A percentile compares a stretch with the other conserved stretches of the same genome.
Evolutionary conservation across 2,329 filamentous ascomycete genomes (phyloP).

Genomic region (Botrytis byssoidea): DNA sequence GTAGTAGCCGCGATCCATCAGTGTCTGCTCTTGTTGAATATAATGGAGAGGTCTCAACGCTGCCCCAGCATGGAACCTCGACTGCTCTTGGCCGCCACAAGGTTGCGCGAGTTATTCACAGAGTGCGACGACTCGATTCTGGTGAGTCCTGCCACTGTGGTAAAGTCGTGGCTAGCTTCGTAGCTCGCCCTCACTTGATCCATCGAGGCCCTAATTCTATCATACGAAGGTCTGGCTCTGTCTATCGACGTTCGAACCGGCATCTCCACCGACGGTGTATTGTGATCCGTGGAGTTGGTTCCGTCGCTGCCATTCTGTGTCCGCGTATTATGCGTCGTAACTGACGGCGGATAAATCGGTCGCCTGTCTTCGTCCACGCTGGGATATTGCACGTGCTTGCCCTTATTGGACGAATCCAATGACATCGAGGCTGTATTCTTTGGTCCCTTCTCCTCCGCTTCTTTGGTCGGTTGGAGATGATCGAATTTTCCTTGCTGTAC

Average conservation of each 20-base stretch:
- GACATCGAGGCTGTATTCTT: conserved; percentile 49
- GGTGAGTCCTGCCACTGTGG: conserved; percentile 82
- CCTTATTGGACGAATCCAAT: conserved; percentile 52
- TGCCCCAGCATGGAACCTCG: background rate
- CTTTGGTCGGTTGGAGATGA: conserved; percentile 51
- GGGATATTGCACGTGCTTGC: conserved; percentile 56
- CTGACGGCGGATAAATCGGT: conserved; percentile 90
- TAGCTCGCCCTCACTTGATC: conserved; percentile 81
- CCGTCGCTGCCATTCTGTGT: conserved; percentile 93
- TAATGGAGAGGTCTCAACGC: too few species aligned
- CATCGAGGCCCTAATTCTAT: conserved; percentile 82
- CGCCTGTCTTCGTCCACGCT: conserved; percentile 82
- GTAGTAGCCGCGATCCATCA: too few species aligned
- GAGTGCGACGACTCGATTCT: conserved; percentile 61
- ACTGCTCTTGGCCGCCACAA: conserved; percentile 31
- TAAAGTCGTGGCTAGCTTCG: conserved; percentile 87
- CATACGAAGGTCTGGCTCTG: conserved; percentile 75
- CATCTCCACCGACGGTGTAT: conserved; percentile 56
- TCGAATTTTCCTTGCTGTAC: conserved; percentile 79
- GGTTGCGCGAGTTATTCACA: conserved; percentile 18
- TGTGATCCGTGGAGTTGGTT: conserved; percentile 78
- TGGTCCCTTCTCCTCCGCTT: conserved; percentile 41
- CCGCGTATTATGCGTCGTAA: conserved; percentile 73
- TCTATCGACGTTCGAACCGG: conserved; percentile 45
- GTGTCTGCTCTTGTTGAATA: too few species aligned